Percentiles rank a stretch among this genome's conserved stretches.
Evolutionary conservation across 2,329 filamentous ascomycete genomes (phyloP).

Genomic region (Botrytis aclada): DNA sequence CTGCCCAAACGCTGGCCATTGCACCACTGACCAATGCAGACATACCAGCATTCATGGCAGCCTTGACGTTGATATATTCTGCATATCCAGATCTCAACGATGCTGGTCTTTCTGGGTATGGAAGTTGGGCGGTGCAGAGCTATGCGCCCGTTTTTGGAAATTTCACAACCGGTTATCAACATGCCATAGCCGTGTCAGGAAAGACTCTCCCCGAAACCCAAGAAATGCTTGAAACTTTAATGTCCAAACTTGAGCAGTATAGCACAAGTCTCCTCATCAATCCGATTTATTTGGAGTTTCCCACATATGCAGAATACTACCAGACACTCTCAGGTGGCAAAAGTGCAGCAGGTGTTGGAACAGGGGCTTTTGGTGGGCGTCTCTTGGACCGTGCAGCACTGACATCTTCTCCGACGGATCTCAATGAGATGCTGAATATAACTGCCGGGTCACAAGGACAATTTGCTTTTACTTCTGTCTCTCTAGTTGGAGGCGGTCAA

Average conservation of each 20-base stretch:
- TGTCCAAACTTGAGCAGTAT: conserved; percentile 6
- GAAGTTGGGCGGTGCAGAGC: conserved; percentile 35
- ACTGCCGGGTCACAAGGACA: conserved; percentile 32
- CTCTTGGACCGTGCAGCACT: conserved; percentile 32
- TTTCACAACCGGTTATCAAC: conserved; percentile 34
- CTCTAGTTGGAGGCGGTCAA: conserved; percentile 37
- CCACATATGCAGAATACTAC: conserved; percentile 37
- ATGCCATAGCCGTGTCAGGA: conserved; percentile 35
- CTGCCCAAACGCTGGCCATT: conserved; percentile 31
- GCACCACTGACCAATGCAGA: conserved; percentile 29
- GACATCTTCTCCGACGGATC: conserved; percentile 18
- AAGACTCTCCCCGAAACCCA: conserved; percentile 32
- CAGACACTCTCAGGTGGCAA: conserved; percentile 28
- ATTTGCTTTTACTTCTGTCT: conserved; percentile 30
- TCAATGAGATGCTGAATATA: conserved; percentile 33
- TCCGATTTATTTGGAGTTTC: conserved; percentile 24
- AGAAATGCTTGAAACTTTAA: conserved; percentile 12
- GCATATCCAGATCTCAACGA: conserved; percentile 37
- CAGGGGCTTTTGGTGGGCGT: conserved; percentile 33
- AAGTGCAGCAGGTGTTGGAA: conserved; percentile 27
- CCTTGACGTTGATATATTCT: conserved; percentile 36
- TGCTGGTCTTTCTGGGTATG: conserved; percentile 34
- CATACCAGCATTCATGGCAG: conserved; percentile 34
- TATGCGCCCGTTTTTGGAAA: conserved; percentile 30
- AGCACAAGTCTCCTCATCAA: conserved; percentile 22